Conservation (phyloP, 2,329 filamentous ascomycete species). For the Thielaviopsis populi region DNA sequence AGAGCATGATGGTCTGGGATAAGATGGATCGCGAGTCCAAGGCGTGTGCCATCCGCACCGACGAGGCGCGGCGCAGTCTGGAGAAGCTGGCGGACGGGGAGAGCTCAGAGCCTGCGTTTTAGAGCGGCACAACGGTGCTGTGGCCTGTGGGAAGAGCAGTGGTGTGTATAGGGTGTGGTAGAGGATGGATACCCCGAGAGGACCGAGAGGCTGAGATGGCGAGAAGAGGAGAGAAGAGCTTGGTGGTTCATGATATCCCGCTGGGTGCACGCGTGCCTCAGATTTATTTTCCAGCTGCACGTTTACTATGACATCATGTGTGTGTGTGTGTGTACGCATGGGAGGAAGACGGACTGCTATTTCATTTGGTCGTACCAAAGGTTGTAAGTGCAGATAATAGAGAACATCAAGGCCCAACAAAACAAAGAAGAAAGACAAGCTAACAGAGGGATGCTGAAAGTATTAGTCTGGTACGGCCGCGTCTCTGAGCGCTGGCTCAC, state of each 20-base stretch:
- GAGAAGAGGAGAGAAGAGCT: not conserved
- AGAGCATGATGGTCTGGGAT: conserved; percentile 39
- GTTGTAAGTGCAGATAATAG: no score
- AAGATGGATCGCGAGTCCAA: conserved; percentile 39
- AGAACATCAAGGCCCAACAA: no score
- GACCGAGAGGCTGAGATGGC: not conserved
- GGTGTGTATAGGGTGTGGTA: not conserved
- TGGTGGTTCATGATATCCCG: conserved; percentile 13
- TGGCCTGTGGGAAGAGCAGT: not conserved
- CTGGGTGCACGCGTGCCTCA: not conserved
- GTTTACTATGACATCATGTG: not conserved
- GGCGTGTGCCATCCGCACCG: conserved; percentile 39
- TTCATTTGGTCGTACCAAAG: no score
- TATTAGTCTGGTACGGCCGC: not conserved
- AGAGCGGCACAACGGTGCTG: conserved; percentile 8
- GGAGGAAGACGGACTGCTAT: no score
- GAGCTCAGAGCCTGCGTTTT: conserved; percentile 40
- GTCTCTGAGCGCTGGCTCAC: not conserved
- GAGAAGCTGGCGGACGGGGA: conserved; percentile 40
- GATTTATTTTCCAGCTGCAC: not conserved
- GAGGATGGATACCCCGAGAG: not conserved
- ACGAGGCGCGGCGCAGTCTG: conserved; percentile 41
- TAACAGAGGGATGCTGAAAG: no score
- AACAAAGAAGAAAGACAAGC: no score
- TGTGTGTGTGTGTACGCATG: not conserved